Percentiles rank a stretch among this genome's conserved stretches.
These are phyloP conservation scores for Aspergillus haitiensis DNA, from an alignment of 495 filamentous ascomycete genomes.

Conservation along the genomic window DNA sequence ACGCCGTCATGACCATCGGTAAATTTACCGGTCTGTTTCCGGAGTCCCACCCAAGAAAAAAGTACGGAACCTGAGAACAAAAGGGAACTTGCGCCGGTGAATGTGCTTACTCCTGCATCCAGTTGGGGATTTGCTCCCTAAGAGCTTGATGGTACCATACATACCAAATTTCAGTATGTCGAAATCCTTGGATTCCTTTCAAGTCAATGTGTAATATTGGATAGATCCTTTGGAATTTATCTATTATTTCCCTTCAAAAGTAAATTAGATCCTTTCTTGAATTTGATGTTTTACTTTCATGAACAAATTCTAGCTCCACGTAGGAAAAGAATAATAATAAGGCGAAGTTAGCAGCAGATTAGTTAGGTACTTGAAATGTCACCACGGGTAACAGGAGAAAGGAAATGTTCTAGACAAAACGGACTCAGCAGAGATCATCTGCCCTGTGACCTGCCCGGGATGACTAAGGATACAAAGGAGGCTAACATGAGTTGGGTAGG, in stretches of 20 bases:
- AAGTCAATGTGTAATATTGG: no score
- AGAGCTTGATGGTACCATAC: not conserved
- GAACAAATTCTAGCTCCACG: not conserved
- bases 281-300: no score
- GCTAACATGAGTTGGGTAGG: no score
- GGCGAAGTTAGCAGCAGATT: no score
- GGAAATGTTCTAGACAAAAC: conserved; percentile 28
- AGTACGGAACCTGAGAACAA: conserved; percentile 25
- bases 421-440: conserved; percentile 25
- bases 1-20: conserved; percentile 26
- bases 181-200: no score
- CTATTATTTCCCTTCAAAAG: no score
- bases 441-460: conserved; percentile 29
- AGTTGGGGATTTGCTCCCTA: conserved; percentile 5
- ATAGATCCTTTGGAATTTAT: no score
- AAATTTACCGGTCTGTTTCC: conserved; percentile 34
- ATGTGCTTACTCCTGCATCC: conserved; percentile 10
- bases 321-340: not conserved
- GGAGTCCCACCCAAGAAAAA: conserved; percentile 29
- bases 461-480: conserved; percentile 22
- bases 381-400: conserved; percentile 1
- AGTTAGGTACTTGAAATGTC: not conserved
- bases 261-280: no score
- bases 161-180: not conserved
- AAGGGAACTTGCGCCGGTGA: conserved; percentile 11